Base-by-base conservation (phyloP, 2,329 filamentous ascomycete species). In the Colletotrichum brevisporum region DNA sequence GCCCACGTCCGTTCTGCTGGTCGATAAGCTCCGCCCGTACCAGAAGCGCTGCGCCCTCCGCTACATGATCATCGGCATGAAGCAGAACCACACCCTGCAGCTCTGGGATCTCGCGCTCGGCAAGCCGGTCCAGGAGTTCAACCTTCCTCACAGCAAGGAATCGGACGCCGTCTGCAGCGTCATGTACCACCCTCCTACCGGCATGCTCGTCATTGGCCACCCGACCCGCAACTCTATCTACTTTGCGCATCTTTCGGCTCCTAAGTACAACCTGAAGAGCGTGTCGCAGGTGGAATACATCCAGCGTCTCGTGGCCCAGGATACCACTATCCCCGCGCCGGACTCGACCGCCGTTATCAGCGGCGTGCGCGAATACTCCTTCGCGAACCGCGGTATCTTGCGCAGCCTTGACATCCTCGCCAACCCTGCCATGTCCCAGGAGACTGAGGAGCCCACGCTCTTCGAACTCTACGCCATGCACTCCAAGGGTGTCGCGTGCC, bases 381-480 rank as follows among this genome's bases (percentile, higher is more conserved):
- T 98, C 74, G 90, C 90, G 61, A 92, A 93, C 75, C 94, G 94
- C 78, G 95, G 96, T 15, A 87, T 94, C 73, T 88, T 99, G 58
- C 90, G 96, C 78, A 98, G 95, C 78, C 83, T 99, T 64, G 94
- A 97, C 76, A 94, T 99, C 76, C 87, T 98, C 27, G 90, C 91
- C 75, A 91, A 87, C 74, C 90, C 92, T 41, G 88, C 91, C 63
- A 88, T 89, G 71, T 82, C 86, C 6, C 85, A 89, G 69, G 88
- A 89, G 47, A 85, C 85, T 26, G 90, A 92, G 24, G 92, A 96
- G 72, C 89, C 89, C 16, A 90, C 91, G 0, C 83, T 98, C 15
- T 98, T 99, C 76, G 96, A 99, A 83, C 86, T 99, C 10, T 99
- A 99, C 78, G 92, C 94, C 39, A 97, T 98, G 92, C 95, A 99